These are phyloP conservation scores for Hyaloscypha bicolor DNA, from an alignment of 495 filamentous ascomycete species.

Conservation along the genomic window DNA sequence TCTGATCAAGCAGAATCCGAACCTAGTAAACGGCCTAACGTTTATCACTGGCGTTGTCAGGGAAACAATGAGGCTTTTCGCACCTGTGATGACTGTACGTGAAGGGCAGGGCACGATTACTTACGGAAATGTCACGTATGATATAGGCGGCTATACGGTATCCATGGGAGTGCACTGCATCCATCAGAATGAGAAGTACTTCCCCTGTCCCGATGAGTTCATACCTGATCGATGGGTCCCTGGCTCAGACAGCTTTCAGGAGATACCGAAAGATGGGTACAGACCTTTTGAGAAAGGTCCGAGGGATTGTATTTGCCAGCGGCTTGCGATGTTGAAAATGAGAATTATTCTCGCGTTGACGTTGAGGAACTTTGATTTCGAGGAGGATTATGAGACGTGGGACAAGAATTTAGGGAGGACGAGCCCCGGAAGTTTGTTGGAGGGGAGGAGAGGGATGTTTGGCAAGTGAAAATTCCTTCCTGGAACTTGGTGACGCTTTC, in stretches of 20 bases:
- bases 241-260: constrained; percentile 33
- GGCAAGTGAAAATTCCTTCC: not conserved
- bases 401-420: constrained; percentile 29
- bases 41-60: constrained; percentile 48
- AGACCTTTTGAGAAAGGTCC: constrained; percentile 56
- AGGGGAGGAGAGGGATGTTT: constrained; percentile 23
- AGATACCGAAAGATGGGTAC: constrained; percentile 47
- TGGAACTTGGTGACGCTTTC: not conserved
- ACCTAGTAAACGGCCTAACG: constrained; percentile 39
- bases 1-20: constrained; percentile 32
- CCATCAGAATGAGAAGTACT: constrained; percentile 39
- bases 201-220: constrained; percentile 42
- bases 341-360: constrained; percentile 48
- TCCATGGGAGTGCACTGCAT: constrained; percentile 37
- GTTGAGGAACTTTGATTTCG: constrained; percentile 49
- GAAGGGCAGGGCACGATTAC: constrained; percentile 13
- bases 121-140: constrained; percentile 21
- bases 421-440: not conserved
- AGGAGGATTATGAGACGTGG: constrained; percentile 47
- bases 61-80: constrained; percentile 45
- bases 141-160: constrained; percentile 36
- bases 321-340: constrained; percentile 51
- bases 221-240: constrained; percentile 47
- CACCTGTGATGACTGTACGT: constrained; percentile 31
- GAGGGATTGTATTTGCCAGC: constrained; percentile 56